These are phyloP conservation scores for Lepiota brunneoincarnata DNA, from an alignment of 768 basidiomycete species.

Conservation along the genomic window DNA sequence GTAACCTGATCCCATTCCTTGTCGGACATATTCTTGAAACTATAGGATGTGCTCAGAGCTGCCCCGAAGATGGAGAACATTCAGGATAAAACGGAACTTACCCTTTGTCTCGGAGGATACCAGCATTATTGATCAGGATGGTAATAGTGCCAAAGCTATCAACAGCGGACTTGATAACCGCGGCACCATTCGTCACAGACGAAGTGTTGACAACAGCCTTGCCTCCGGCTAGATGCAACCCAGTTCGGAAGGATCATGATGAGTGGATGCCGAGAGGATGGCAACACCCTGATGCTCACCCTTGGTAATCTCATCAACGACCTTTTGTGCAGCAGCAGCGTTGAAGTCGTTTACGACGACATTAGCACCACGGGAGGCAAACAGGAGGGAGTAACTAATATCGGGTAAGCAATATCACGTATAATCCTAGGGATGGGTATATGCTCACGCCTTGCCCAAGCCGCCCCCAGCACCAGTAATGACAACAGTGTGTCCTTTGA, in stretches of 20 bases:
- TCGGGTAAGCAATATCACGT: slow-evolving; percentile 9
- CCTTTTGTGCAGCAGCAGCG: slow-evolving; percentile 81
- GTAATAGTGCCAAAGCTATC: slow-evolving; percentile 81
- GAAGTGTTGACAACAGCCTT: slow-evolving; percentile 86
- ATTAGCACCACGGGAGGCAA: slow-evolving; percentile 90
- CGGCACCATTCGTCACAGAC: slow-evolving; percentile 81
- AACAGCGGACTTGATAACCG: slow-evolving; percentile 83
- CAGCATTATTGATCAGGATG: slow-evolving; percentile 96
- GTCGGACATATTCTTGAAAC: slow-evolving; percentile 97
- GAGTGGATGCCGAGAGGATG: not conserved
- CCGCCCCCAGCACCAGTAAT: slow-evolving; percentile 97
- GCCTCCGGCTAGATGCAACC: slow-evolving; percentile 64
- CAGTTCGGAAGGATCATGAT: slow-evolving; percentile 1
- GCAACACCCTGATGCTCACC: slow-evolving; percentile 41
- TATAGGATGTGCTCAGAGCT: slow-evolving; percentile 25
- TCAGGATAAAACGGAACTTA: slow-evolving; percentile 32
- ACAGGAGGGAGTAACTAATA: slow-evolving; percentile 81
- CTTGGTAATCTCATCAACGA: slow-evolving; percentile 84
- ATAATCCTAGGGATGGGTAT: not conserved
- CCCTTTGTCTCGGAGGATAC: slow-evolving; percentile 83
- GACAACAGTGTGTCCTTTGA: slow-evolving; percentile 89
- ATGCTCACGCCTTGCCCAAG: slow-evolving; percentile 81
- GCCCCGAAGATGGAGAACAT: not conserved
- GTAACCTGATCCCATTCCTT: slow-evolving; percentile 89
- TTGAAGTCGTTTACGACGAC: slow-evolving; percentile 97